These are phyloP conservation scores for Colletotrichum paranaense DNA, from an alignment of 2,329 filamentous ascomycete genomes.

Conservation along the genomic window DNA sequence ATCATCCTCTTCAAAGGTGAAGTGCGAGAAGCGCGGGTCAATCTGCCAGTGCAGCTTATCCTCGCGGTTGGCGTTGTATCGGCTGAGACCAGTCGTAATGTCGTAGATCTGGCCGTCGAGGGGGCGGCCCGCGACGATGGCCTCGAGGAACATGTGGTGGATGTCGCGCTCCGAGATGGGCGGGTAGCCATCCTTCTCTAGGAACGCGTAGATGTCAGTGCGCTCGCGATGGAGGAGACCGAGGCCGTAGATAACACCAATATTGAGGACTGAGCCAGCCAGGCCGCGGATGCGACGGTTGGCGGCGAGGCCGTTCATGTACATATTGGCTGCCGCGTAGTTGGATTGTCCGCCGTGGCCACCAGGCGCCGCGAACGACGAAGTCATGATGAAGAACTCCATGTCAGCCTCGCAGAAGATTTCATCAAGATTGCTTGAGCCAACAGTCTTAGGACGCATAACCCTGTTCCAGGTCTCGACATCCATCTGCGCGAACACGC, in stretches of 20 bases:
- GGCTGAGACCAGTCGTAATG: constrained; percentile 43
- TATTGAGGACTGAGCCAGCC: constrained; percentile 50
- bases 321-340: constrained; percentile 59
- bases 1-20: constrained; percentile 38
- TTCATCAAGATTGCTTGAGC: constrained; percentile 44
- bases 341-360: constrained; percentile 53
- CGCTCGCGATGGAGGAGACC: constrained; percentile 50
- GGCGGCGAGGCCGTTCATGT: constrained; percentile 50
- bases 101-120: constrained; percentile 39
- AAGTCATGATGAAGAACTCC: constrained; percentile 53
- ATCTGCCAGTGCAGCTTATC: constrained; percentile 54
- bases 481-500: constrained; percentile 45
- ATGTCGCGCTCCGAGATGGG: constrained; percentile 44
- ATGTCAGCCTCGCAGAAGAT: constrained; percentile 42
- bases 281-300: constrained; percentile 51
- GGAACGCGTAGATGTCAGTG: constrained; percentile 39
- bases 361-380: constrained; percentile 42
- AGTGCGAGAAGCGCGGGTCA: constrained; percentile 57
- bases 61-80: constrained; percentile 45
- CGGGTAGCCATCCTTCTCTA: constrained; percentile 36
- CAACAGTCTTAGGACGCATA: constrained; percentile 49
- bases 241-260: constrained; percentile 52
- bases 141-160: constrained; percentile 45
- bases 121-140: constrained; percentile 39
- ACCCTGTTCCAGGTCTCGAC: constrained; percentile 43